Evolutionary conservation across 108 stramenopile genomes (phyloP).

Genomic region (Skeletonema potamos): DNA sequence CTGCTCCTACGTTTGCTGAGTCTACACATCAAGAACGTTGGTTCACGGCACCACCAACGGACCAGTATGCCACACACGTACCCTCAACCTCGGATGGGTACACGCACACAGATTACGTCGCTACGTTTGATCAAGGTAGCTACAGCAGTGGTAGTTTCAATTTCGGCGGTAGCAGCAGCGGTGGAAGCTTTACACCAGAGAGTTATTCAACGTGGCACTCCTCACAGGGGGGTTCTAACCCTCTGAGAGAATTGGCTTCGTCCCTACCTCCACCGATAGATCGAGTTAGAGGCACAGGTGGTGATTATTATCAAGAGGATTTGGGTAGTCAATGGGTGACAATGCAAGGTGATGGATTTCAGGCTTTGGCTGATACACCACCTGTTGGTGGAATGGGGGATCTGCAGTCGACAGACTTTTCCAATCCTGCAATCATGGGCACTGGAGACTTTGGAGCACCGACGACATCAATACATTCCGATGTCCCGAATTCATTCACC

Average conservation of each 20-base stretch:
- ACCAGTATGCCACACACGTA: too few relatives aligned
- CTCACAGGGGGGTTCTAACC: conserved; percentile 2
- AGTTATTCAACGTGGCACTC: conserved; percentile 5
- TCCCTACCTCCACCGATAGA: conserved; percentile 11
- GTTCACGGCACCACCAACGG: background rate
- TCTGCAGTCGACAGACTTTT: background rate
- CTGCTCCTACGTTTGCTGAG: background rate
- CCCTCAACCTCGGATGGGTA: too few relatives aligned
- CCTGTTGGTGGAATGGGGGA: background rate
- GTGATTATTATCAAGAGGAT: background rate
- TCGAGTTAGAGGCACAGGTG: background rate
- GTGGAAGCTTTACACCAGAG: background rate
- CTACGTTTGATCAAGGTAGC: background rate
- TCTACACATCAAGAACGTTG: background rate
- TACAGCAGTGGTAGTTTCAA: background rate
- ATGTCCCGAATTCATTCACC: background rate
- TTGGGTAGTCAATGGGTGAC: background rate
- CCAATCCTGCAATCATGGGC: background rate
- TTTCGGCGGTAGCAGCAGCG: background rate
- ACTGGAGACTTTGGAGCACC: background rate
- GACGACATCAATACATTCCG: background rate
- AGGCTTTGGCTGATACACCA: background rate
- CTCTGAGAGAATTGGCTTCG: conserved; percentile 17
- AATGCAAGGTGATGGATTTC: background rate
- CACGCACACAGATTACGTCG: background rate